These are phyloP conservation scores for Termitomyces sp. DNA, from an alignment of 768 basidiomycete genomes.

Conservation along the genomic window DNA sequence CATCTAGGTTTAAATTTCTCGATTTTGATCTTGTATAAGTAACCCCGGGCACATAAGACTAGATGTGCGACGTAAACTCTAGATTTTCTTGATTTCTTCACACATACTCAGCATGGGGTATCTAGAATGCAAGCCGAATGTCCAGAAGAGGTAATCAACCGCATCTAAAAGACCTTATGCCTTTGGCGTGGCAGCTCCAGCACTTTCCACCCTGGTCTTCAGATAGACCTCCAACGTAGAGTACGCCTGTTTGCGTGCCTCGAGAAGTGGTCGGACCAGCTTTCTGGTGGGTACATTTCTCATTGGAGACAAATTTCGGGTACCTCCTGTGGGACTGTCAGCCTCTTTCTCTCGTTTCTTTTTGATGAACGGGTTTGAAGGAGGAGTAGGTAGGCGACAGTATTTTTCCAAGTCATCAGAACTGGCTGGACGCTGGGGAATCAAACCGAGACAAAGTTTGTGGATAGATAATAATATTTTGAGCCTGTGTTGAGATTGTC, in stretches of 20 bases:
- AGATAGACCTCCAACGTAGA: neutral
- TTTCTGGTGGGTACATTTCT: neutral
- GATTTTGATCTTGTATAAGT: neutral
- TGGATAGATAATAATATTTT: neutral
- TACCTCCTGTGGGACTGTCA: neutral
- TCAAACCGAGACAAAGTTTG: neutral
- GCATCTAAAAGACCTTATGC: neutral
- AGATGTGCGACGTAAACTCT: neutral
- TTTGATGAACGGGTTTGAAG: neutral
- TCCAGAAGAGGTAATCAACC: neutral
- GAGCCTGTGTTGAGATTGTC: neutral
- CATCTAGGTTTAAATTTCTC: neutral
- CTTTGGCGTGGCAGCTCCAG: neutral
- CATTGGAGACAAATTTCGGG: neutral
- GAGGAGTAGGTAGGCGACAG: neutral
- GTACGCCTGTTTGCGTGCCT: neutral
- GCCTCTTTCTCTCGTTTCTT: neutral
- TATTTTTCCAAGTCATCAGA: neutral
- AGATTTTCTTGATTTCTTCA: neutral
- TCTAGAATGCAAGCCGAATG: neutral
- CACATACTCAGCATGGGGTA: neutral
- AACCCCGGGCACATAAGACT: no score
- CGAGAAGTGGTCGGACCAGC: neutral
- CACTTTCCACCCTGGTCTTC: neutral
- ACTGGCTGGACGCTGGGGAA: neutral